Evolutionary conservation across 148 eudicot genomes (phyloP), one percentile per base, ranked within the genome.

Genomic region (Arbutus unedo): DNA sequence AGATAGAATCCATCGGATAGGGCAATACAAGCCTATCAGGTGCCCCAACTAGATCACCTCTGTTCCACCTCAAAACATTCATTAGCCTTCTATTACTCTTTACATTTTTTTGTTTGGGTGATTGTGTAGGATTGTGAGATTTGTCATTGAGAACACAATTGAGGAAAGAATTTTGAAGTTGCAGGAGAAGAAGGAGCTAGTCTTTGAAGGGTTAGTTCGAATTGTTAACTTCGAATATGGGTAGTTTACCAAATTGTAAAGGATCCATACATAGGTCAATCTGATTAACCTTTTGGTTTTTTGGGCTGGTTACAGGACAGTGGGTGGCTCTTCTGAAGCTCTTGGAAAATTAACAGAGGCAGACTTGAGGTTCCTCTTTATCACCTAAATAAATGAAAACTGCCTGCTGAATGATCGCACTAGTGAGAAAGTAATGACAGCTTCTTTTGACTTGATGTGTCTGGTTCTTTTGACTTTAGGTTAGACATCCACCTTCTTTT

Each of bases 21-120:
- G 99, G 81, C 99, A 96, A 79, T 91, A 86, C 79, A 96, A 96
- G 86, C 98, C 99, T 76, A 96, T 96, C 88, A 90, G 94, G 98
- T 91, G 62, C 44, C 53, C 13, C 68, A 31, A 48, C 54, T 44
- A 38, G 5, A 51, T 66, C 51, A 8, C 18, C 49, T 3, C 3
- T 45, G 53, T 31, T 23, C 18, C 49, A 4, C 70, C 3, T n/a
- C n/a, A 6, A 57, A 18, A 10, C 2, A 10, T 11, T 54, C 21
- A 8, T 16, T 13, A 68, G 13, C 43, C 71, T 43, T 70, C 48
- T 70, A 70, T 5, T 38, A 8, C 14, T 38, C 3, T 41, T 41
- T 5, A 25, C 44, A 70, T 15, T 76, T 56, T 19, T 4, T 7
- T 31, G 41, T 13, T 66, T 60, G 57, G 76, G 70, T 60, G 25